A percentile compares a stretch with the other conserved stretches of the same genome.
Conservation (phyloP, 495 filamentous ascomycete genomes). For the Lasiosphaeria hispida region DNA sequence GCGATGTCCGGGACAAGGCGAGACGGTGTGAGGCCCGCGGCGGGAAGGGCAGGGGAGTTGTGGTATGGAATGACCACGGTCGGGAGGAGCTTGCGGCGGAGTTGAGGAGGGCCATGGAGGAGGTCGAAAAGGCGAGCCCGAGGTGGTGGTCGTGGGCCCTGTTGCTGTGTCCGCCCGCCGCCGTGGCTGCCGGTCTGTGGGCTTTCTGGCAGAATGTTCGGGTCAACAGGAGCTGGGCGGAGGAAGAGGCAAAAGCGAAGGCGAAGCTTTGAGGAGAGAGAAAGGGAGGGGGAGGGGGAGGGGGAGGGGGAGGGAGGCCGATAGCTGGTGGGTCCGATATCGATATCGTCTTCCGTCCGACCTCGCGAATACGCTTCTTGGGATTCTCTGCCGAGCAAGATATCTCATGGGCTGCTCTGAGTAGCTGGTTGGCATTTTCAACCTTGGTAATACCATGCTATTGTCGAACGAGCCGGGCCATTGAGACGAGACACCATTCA, state of each 20-base stretch:
- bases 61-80: constrained; percentile 83
- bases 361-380: too few species aligned
- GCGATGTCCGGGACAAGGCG: constrained; percentile 79
- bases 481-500: too few species aligned
- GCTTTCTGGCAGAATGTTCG: constrained; percentile 64
- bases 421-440: too few species aligned
- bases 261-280: constrained; percentile 57
- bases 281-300: neutral
- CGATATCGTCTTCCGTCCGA: neutral
- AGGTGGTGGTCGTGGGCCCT: constrained; percentile 79
- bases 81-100: constrained; percentile 63
- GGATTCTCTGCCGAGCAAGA: too few species aligned
- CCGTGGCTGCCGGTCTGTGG: constrained; percentile 60
- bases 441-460: too few species aligned
- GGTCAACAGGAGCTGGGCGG: constrained; percentile 67
- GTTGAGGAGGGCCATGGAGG: constrained; percentile 59
- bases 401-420: too few species aligned
- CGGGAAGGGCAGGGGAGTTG: constrained; percentile 56
- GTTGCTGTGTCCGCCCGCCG: constrained; percentile 69
- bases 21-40: constrained; percentile 63
- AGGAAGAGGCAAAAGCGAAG: constrained; percentile 62
- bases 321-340: neutral
- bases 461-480: too few species aligned
- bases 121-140: constrained; percentile 61
- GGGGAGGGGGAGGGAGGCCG: neutral